Percentiles rank a stretch among this genome's conserved stretches.
phyloP scores from a whole-genome alignment of 2,329 filamentous ascomycete species.

The Lecanicillium sp. region DNA sequence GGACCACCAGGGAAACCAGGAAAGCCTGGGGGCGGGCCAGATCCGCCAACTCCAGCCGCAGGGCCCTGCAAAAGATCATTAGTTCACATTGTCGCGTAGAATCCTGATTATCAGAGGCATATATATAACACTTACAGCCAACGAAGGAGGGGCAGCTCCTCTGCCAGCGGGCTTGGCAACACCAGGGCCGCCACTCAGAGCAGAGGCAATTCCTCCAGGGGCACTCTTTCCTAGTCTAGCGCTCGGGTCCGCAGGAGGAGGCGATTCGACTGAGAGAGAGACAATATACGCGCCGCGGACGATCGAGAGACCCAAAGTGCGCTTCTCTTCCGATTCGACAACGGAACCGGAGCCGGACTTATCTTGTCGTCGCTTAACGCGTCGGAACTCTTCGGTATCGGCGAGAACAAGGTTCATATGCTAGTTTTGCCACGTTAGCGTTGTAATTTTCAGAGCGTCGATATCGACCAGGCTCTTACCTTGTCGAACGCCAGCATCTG shows the following conservation, averaged over 20 bases:
- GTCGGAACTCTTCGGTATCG: conserved; percentile 96
- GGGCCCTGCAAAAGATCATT: conserved; percentile 50
- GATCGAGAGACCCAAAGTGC: conserved; percentile 91
- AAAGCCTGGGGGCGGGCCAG: conserved; percentile 39
- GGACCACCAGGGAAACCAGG: conserved; percentile 25
- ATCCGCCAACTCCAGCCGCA: conserved; percentile 76
- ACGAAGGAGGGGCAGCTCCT: conserved; percentile 63
- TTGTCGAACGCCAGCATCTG: conserved; percentile 99
- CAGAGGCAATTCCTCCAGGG: conserved; percentile 59
- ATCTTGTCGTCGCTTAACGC: conserved; percentile 75
- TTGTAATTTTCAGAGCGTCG: conserved; percentile 1
- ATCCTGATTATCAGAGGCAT: too few species aligned
- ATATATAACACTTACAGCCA: conserved; percentile 55
- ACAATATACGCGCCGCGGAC: conserved; percentile 92
- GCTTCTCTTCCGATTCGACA: conserved; percentile 91
- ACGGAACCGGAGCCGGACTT: conserved; percentile 63
- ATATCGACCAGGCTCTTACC: conserved; percentile 37
- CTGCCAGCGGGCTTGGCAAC: conserved; percentile 87
- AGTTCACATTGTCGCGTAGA: too few species aligned
- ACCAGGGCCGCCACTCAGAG: conserved; percentile 75
- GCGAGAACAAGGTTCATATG: conserved; percentile 99
- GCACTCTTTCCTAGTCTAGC: conserved; percentile 75
- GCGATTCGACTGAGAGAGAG: conserved; percentile 89
- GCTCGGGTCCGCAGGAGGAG: conserved; percentile 88
- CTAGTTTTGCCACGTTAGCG: conserved; percentile 34